Conservation (phyloP, 1,284 basidiomycete species). For the Puccinia coronata region DNA sequence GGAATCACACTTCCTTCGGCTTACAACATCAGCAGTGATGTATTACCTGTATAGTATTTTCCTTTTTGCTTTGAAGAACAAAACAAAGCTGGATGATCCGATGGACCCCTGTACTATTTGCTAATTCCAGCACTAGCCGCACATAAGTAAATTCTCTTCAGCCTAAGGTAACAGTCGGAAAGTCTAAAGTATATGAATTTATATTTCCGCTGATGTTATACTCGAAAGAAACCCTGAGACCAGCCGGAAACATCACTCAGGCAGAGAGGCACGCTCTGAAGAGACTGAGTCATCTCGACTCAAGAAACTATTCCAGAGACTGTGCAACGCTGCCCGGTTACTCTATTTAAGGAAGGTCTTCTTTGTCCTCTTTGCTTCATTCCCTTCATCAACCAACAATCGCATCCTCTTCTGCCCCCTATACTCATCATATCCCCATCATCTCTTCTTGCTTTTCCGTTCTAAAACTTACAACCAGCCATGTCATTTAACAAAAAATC, state of each 20-base stretch:
- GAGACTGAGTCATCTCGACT: not conserved
- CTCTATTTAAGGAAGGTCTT: not conserved
- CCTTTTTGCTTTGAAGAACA: not conserved
- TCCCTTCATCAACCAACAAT: not conserved
- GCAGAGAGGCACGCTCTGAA: no score
- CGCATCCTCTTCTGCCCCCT: no score
- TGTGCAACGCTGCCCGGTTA: not conserved
- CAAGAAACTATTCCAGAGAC: not conserved
- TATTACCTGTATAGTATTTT: no score
- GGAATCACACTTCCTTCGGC: not conserved
- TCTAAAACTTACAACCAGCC: no score
- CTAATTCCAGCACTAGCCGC: constrained; percentile 9
- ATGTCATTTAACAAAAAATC: no score
- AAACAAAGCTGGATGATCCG: not conserved
- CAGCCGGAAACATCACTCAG: not conserved
- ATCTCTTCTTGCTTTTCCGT: not conserved
- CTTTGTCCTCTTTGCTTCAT: not conserved
- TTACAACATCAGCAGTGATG: no score
- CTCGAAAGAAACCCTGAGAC: constrained; percentile 2
- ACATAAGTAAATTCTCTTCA: not conserved
- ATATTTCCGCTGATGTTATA: no score
- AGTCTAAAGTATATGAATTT: no score
- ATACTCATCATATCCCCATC: not conserved
- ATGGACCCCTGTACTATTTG: not conserved
- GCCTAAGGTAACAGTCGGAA: no score